Base-by-base conservation (phyloP, 805 yeast genomes). In the Wickerhamiella qilinensis region DNA sequence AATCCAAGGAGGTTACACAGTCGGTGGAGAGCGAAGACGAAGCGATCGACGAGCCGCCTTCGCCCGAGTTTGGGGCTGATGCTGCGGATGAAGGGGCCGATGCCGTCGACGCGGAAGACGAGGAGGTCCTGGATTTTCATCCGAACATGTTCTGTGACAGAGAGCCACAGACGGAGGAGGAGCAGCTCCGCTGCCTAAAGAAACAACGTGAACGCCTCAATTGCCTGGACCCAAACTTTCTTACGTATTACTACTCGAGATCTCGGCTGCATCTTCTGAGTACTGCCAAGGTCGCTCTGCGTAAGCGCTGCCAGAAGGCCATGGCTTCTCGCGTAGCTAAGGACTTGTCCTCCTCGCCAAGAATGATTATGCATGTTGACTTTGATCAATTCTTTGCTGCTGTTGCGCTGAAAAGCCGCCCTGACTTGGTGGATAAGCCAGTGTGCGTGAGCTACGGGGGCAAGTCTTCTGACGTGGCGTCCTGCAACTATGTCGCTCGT, bases 371-470 rank as follows among this genome's bases (percentile, higher is more conserved):
- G 39, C 96, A 88, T 55, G 67, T 88, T 25, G 98, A 88, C 55
- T 88, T 85, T 56, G 98, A 88, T 55, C 84, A 94, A 46, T 88
- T 91, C 51, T 88, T 88, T 58, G 96, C 86, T 2, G 69, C 93
- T 0, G 95, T 79, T 0, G 80, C 95, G 0, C 69, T 82, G 2
- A 58, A 75, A 39, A 63, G 59, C 14, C 60, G 64, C 31, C 77
- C 79, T 0, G 64, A 73, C 2, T 52, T 77, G 15, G 71, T 71
- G 42, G 66, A 71, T 47, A 57, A 77, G 67, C 62, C 77, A 52
- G 57, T 88, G 58, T 61, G 94, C 63, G 63, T 75, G 1, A 67
- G 76, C 33, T 67, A 70, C 48, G 57, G 59, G 14, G 42, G 49
- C 3, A 56, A 58, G 3, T 56, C 58, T 27, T 73, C 96, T 0